phyloP scores from a whole-genome alignment of 1,139 yeast species.

The Diutina ranongensis region DNA sequence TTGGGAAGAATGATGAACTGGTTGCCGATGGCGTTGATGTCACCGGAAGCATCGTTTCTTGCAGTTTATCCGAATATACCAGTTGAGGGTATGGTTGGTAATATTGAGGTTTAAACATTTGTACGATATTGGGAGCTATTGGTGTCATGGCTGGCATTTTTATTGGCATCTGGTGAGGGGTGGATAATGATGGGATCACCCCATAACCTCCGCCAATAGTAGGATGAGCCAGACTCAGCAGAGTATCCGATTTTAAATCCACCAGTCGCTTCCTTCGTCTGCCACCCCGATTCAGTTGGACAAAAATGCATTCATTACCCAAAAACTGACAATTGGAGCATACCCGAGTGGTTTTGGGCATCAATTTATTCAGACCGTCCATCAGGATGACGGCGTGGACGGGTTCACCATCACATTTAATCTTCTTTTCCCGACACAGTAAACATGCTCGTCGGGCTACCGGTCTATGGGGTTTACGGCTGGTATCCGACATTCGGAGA shows the following conservation, averaged over 20 bases:
- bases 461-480: slow-evolving; percentile 10
- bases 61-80: not conserved
- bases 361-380: slow-evolving; percentile 7
- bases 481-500: not conserved
- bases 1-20: too few species aligned
- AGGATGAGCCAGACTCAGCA: not conserved
- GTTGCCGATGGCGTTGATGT: too few species aligned
- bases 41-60: too few species aligned
- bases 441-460: slow-evolving; percentile 54
- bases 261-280: slow-evolving; percentile 26
- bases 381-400: slow-evolving; percentile 14
- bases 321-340: slow-evolving; percentile 44
- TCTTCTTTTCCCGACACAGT: slow-evolving; percentile 50
- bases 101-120: not conserved
- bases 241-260: not conserved
- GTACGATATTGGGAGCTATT: not conserved
- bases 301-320: slow-evolving; percentile 44
- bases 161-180: too few species aligned
- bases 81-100: not conserved
- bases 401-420: slow-evolving; percentile 53
- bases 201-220: too few species aligned
- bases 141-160: not conserved
- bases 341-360: slow-evolving; percentile 10
- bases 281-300: slow-evolving; percentile 50
- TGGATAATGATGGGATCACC: too few species aligned